Percentiles rank a stretch among this genome's conserved stretches.
Conservation (phyloP, 2,329 filamentous ascomycete species). For the Hymenoscyphus fructigenus region DNA sequence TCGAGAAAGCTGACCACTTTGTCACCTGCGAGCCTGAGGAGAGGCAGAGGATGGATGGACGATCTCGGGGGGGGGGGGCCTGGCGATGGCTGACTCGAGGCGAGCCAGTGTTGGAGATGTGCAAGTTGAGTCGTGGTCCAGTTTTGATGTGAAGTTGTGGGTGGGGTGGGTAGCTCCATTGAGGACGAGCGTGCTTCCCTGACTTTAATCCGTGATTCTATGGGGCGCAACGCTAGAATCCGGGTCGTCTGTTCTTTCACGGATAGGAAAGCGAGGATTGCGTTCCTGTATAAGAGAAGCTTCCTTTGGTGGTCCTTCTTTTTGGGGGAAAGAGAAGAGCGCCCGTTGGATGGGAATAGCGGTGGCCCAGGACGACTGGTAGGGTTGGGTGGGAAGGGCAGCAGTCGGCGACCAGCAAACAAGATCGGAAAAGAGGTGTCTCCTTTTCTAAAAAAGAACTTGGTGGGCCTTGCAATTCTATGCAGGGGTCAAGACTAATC, state of each 20-base stretch:
- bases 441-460: not conserved
- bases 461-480: not conserved
- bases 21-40: conserved; percentile 1
- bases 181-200: not conserved
- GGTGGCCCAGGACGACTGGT: not conserved
- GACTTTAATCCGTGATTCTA: not conserved
- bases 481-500: not conserved
- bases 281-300: not conserved
- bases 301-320: not conserved
- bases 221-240: not conserved
- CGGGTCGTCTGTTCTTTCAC: conserved; percentile 3
- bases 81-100: conserved; percentile 13
- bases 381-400: not conserved
- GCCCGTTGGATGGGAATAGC: not conserved
- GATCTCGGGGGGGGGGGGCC: not conserved
- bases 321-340: not conserved
- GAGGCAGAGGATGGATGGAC: not conserved
- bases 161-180: not conserved
- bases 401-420: not conserved
- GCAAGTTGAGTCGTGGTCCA: not conserved
- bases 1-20: not conserved
- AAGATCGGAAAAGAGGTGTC: not conserved
- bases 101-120: not conserved
- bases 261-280: not conserved
- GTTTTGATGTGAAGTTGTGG: not conserved